Conservation (phyloP, 176 grass and related monocot species). For the Lolium multiflorum region DNA sequence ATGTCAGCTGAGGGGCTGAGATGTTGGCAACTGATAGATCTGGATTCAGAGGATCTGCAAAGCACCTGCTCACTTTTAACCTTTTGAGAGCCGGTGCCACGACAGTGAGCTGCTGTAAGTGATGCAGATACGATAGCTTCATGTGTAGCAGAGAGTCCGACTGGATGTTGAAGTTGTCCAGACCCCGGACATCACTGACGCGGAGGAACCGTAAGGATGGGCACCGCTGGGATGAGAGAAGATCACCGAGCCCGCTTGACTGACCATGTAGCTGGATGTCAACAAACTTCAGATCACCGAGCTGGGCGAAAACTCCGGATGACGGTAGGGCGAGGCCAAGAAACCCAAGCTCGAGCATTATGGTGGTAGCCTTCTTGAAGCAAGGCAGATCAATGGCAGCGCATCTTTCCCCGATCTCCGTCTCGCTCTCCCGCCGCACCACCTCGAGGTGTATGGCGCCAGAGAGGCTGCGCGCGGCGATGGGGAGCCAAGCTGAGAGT, state of each 20-base stretch:
- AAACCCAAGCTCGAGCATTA: not conserved
- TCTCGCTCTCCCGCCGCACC: too few species aligned
- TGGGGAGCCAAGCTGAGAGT: too few species aligned
- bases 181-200: not conserved
- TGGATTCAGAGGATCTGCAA: too few species aligned
- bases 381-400: not conserved
- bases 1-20: not conserved
- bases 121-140: not conserved
- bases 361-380: not conserved
- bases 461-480: too few species aligned
- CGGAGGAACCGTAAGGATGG: not conserved
- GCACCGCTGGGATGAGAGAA: not conserved
- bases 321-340: not conserved
- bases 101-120: too few species aligned
- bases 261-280: not conserved
- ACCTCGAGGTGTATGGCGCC: too few species aligned
- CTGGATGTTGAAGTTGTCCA: not conserved
- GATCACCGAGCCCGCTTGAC: not conserved
- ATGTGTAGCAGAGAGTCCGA: not conserved
- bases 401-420: too few species aligned
- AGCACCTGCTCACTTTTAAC: too few species aligned
- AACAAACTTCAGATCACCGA: not conserved
- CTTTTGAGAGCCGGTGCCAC: too few species aligned
- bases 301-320: not conserved
- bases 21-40: slow-evolving; percentile 3